Evolutionary conservation across 495 filamentous ascomycete species (phyloP).

Genomic region (Xylaria sp.): DNA sequence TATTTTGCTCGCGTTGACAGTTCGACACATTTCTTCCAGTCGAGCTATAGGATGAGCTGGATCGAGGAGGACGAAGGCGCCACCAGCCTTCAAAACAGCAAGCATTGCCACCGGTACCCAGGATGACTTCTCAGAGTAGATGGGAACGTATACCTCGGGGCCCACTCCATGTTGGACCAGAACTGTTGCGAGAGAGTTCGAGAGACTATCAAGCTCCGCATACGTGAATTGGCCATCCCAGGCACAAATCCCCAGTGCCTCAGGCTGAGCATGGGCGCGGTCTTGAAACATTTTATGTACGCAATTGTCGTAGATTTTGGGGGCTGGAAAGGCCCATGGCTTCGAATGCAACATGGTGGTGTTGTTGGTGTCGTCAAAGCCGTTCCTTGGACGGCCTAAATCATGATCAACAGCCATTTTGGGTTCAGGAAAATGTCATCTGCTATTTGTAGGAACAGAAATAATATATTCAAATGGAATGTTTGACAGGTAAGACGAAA

Average conservation of each 20-base stretch:
- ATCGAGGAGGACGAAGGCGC: constrained; percentile 53
- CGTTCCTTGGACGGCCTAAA: not conserved
- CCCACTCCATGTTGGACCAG: constrained; percentile 27
- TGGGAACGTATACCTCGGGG: constrained; percentile 42
- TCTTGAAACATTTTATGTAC: constrained; percentile 9
- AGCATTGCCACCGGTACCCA: constrained; percentile 56
- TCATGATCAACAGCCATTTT: not conserved
- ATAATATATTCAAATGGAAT: not conserved
- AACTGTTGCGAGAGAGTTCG: not conserved
- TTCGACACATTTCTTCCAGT: constrained; percentile 25
- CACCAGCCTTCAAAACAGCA: constrained; percentile 54
- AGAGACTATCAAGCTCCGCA: constrained; percentile 5
- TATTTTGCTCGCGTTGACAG: not conserved
- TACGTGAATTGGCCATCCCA: constrained; percentile 17
- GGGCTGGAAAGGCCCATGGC: not conserved
- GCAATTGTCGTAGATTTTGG: not conserved
- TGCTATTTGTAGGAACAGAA: not conserved
- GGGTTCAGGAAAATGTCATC: too few relatives aligned
- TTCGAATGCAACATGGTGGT: not conserved
- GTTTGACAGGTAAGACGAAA: not conserved
- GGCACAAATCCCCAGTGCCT: not conserved
- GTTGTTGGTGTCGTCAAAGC: not conserved
- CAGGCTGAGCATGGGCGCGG: not conserved
- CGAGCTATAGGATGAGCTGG: constrained; percentile 45
- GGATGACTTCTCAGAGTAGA: constrained; percentile 55